A percentile compares a stretch with the other conserved stretches of the same genome.
Conservation (phyloP, 306 rosid species). For the Castanea sativa region DNA sequence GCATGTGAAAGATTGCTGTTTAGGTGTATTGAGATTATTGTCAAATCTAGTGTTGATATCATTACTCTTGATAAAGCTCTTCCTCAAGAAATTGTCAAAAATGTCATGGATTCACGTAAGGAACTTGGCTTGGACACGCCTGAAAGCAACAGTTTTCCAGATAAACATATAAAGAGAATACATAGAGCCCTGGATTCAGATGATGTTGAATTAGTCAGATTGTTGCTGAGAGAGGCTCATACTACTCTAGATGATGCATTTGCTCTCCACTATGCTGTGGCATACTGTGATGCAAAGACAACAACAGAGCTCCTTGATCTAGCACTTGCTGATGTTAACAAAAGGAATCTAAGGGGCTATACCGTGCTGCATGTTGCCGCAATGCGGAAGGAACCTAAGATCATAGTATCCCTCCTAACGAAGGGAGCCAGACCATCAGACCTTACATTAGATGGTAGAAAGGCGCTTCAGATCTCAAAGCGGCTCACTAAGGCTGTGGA, state of each 20-base stretch:
- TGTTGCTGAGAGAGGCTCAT: conserved; percentile 62
- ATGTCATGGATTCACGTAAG: conserved; percentile 34
- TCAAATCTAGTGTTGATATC: conserved; percentile 43
- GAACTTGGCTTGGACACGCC: conserved; percentile 27
- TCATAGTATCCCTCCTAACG: conserved; percentile 60
- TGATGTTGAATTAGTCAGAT: conserved; percentile 56
- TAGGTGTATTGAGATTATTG: conserved; percentile 39
- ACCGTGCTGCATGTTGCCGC: conserved; percentile 66
- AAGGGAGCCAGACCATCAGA: conserved; percentile 67
- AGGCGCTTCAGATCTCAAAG: conserved; percentile 64
- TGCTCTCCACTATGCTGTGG: conserved; percentile 71
- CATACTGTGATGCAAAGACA: conserved; percentile 61
- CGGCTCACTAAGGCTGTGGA: conserved; percentile 45
- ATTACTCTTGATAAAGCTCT: conserved; percentile 51
- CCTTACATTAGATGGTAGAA: conserved; percentile 61
- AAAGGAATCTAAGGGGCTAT: conserved; percentile 49
- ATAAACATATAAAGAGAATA: conserved; percentile 61
- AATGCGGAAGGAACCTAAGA: conserved; percentile 54
- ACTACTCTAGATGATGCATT: conserved; percentile 55
- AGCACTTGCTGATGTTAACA: conserved; percentile 53
- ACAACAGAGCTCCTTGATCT: conserved; percentile 65
- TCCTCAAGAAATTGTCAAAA: conserved; percentile 39
- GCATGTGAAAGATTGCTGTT: conserved; percentile 32
- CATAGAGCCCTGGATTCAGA: conserved; percentile 68
- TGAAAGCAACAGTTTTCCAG: conserved; percentile 22